phyloP scores from a whole-genome alignment of 2,329 filamentous ascomycete genomes.

The Aspergillus persii region DNA sequence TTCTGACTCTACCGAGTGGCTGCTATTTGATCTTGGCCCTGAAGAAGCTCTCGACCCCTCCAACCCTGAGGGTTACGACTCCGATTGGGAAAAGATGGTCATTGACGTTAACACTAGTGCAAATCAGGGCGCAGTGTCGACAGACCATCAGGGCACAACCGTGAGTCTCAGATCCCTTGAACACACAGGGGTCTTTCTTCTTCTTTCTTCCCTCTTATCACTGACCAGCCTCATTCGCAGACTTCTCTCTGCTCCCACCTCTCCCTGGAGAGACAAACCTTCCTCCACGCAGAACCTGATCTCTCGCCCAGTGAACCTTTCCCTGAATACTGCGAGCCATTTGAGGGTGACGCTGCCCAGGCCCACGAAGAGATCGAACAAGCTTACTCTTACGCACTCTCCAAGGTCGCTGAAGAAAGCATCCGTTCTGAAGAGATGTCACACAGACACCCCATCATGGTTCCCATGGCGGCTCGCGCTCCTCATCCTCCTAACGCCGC shows the following conservation, averaged over 20 bases:
- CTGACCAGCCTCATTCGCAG: neutral
- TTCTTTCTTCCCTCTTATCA: neutral
- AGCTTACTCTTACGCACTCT: constrained; percentile 23
- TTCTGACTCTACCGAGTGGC: neutral
- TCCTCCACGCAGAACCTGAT: neutral
- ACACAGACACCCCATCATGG: neutral
- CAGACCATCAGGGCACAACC: neutral
- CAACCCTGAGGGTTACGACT: neutral
- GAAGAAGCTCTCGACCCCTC: too few relatives aligned
- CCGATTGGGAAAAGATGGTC: neutral
- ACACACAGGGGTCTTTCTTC: neutral
- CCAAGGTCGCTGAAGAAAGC: constrained; percentile 21
- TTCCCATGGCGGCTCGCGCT: neutral
- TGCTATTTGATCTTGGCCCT: neutral
- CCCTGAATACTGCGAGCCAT: constrained; percentile 25
- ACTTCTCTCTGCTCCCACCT: neutral
- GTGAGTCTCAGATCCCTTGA: neutral
- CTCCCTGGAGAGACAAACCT: neutral
- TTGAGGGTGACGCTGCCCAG: constrained; percentile 1
- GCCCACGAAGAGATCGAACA: constrained; percentile 16
- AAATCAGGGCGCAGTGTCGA: neutral
- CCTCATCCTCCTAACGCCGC: neutral
- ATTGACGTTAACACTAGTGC: neutral
- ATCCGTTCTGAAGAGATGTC: constrained; percentile 18
- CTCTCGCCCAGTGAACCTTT: constrained; percentile 21